phyloP scores from a whole-genome alignment of 2,329 filamentous ascomycete species.

The Epichloe sylvatica region DNA sequence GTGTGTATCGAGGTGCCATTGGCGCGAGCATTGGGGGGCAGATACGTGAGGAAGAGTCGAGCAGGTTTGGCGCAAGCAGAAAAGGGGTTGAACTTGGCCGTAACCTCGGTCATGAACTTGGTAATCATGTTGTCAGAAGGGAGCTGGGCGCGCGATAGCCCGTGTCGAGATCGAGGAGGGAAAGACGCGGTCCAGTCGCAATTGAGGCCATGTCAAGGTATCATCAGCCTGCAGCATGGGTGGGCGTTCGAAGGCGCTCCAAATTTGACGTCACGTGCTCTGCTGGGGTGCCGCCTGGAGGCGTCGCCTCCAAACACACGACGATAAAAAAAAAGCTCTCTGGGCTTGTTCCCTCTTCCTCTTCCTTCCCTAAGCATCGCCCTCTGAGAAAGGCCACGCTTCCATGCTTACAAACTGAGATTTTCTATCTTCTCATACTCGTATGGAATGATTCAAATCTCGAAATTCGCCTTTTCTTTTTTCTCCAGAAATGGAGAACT shows the following conservation, averaged over 20 bases:
- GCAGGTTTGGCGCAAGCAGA: slow-evolving; percentile 64
- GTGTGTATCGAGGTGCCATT: slow-evolving; percentile 65
- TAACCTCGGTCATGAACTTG: slow-evolving; percentile 72
- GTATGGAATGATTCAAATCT: background rate
- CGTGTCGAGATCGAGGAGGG: background rate
- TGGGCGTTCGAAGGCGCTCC: background rate
- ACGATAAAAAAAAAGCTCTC: background rate
- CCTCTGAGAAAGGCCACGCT: slow-evolving; percentile 13
- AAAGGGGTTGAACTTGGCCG: slow-evolving; percentile 87
- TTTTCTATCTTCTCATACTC: background rate
- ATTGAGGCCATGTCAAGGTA: background rate
- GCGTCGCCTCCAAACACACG: background rate
- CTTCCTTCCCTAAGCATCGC: slow-evolving; percentile 9
- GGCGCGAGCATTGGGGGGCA: slow-evolving; percentile 65
- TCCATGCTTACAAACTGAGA: slow-evolving; percentile 14
- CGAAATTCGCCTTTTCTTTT: too few relatives aligned
- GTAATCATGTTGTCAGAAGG: slow-evolving; percentile 53
- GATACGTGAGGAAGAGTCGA: slow-evolving; percentile 71
- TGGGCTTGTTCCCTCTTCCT: background rate
- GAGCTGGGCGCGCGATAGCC: slow-evolving; percentile 4
- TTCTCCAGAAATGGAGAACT: background rate
- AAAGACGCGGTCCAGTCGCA: background rate
- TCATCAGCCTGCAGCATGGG: background rate
- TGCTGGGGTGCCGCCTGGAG: background rate
- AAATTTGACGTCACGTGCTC: slow-evolving; percentile 7